Base-by-base conservation (phyloP, 2,329 filamentous ascomycete genomes). In the Fusarium goolgardi region DNA sequence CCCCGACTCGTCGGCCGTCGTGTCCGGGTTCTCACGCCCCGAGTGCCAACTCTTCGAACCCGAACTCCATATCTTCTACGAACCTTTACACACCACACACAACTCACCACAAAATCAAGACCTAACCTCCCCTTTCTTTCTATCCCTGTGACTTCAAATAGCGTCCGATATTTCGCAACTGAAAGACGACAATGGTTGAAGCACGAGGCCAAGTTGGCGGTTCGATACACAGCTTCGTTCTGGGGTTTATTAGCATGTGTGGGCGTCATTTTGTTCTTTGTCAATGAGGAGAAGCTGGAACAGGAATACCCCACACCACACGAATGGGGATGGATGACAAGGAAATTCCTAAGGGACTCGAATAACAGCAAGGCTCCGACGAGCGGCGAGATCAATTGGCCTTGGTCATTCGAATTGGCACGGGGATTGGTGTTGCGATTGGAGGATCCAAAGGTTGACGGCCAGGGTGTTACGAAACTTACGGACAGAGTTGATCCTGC, bases 251-350 rank as follows among this genome's bases (percentile, higher is more conserved):
- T 89, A 10, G 80, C 85, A 44, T 85, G 90, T 61, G 78, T 88
- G 41, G 81, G 87, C 39, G 81, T 91, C 12, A 86, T 89, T 39
- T 85, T 85, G 68, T 87, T 89, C 66, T 90, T 90, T 18, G 76
- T 93, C 35, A 84, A 91, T 74, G 90, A 94, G 73, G 93, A 97
- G 78, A 82, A 85, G 63, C 82, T 92, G 44, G 94, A 97, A 80
- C 85, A 90, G 47, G 83, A 86, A 53, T 92, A 90, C 76, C 94
- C 94, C 0, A 94, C 93, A 2, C 94, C 95, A 2, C 85, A 87
- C 27, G 94, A 97, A 76, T 97, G 94, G 93, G 82, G 82, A 0
- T 91, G 89, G 77, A 80, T 88, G 67, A 92, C 91, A 45, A 84
- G 93, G 25, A 87, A 91, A 79, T 83, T 85, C 39, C 84, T 92